phyloP scores from a whole-genome alignment of 192 early-diverging fungal species.

The Cladochytrium replicatum region DNA sequence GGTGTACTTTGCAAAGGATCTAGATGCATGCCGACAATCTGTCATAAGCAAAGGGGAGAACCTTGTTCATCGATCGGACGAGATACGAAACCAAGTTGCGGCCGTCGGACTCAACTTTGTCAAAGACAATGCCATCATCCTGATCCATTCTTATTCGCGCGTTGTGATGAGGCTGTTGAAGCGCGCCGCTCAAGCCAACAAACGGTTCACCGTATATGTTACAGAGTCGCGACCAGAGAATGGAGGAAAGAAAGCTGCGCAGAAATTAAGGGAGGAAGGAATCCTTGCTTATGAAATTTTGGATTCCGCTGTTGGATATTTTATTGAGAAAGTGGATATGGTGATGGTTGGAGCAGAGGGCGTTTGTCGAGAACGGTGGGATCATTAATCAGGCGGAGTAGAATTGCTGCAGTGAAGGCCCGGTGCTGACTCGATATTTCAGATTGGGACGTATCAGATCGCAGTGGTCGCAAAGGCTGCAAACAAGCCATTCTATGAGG shows the following conservation, averaged over 20 bases:
- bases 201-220: constrained; percentile 86
- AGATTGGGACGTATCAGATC: constrained; percentile 93
- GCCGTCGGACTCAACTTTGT: constrained; percentile 69
- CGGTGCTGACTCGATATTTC: constrained; percentile 1
- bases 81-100: constrained; percentile 67
- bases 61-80: constrained; percentile 63
- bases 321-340: constrained; percentile 93
- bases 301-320: constrained; percentile 86
- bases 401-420: not conserved
- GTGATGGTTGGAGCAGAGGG: constrained; percentile 97
- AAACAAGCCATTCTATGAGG: constrained; percentile 87
- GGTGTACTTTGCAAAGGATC: constrained; percentile 31
- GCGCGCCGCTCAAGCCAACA: constrained; percentile 61
- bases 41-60: constrained; percentile 58
- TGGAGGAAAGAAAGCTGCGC: constrained; percentile 53
- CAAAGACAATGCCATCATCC: constrained; percentile 65
- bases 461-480: constrained; percentile 91
- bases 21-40: constrained; percentile 59
- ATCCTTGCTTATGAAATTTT: constrained; percentile 77
- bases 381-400: constrained; percentile 75
- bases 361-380: constrained; percentile 94
- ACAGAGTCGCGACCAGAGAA: constrained; percentile 77
- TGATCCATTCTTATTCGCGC: constrained; percentile 93
- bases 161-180: constrained; percentile 80
- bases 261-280: constrained; percentile 57